Base-by-base conservation (phyloP, 73 alveolate genomes). In the Stentor roeselii region DNA sequence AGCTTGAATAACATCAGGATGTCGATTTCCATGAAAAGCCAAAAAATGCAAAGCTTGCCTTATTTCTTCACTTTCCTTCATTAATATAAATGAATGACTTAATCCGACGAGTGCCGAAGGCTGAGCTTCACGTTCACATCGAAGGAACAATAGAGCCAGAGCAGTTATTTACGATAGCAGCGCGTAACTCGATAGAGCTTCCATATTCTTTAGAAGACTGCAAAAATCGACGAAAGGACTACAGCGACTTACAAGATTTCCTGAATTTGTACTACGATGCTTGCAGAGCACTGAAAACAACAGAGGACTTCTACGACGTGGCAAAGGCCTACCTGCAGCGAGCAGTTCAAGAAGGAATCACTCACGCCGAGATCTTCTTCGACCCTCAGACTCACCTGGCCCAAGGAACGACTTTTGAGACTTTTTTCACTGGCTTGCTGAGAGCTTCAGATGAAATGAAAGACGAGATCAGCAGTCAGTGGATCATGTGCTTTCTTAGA, bases 111-210 rank as follows among this genome's bases (percentile, higher is more conserved):
- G n/a, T 67, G 37, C 84, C 84, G 0, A 76, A 76, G 31, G 84
- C 84, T 38, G 84, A 76, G 31, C 84, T 76, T 36, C 84, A 76
- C 37, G 84, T 76, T 1, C 84, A 76, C 84, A 40, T 76, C 3
- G 84, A 76, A 38, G 84, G 84, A 2, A 76, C 84, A 21, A 36
- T 76, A 36, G 61, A 76, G 2, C 84, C 84, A 6, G 61, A 36
- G 3, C 84, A 34, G 0, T 80, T 76, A 15, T 40, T 38, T 31
- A 0, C 35, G n/a, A 31, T 76, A 15, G 76, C 84, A n/a, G 2
- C 30, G 82, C 76, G 3, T 15, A 76, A 76, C 37, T 15, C 40
- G 15, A 2, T 76, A 21, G 21, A 77, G 2, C n/a, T 40, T 1
- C 32, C 80, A n/a, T n/a, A 36, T 15, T 15, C 76, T 0, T 2